Evolutionary conservation across 768 basidiomycete genomes (phyloP).

Genomic region (Russula sp.): DNA sequence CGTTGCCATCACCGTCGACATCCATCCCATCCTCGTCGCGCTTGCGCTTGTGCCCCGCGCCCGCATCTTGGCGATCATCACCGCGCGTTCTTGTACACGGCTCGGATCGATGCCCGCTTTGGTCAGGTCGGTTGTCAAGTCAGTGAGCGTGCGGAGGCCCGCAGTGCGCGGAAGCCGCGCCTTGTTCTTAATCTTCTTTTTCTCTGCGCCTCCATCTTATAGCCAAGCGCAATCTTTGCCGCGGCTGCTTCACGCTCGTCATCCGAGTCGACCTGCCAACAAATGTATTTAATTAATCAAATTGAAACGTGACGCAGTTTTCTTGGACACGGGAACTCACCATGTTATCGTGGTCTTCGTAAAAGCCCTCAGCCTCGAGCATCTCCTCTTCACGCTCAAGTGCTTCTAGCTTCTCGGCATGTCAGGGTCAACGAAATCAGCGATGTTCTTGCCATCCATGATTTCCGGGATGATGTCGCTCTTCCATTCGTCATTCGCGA

Average conservation of each 20-base stretch:
- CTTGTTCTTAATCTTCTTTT: conserved; percentile 86
- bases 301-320: not conserved
- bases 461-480: conserved; percentile 97
- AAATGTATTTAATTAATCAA: not conserved
- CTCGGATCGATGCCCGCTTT: conserved; percentile 88
- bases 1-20: conserved; percentile 37
- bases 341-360: conserved; percentile 85
- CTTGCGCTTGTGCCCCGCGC: conserved; percentile 68
- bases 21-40: conserved; percentile 44
- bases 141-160: conserved; percentile 60
- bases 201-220: conserved; percentile 76
- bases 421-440: conserved; percentile 98
- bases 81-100: conserved; percentile 84
- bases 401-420: conserved; percentile 93
- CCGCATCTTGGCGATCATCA: conserved; percentile 71
- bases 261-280: conserved; percentile 50
- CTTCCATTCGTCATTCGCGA: conserved; percentile 92
- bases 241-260: conserved; percentile 74
- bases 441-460: conserved; percentile 97
- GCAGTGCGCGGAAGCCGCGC: conserved; percentile 75
- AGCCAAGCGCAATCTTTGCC: conserved; percentile 53
- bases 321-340: conserved; percentile 42
- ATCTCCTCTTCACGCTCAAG: conserved; percentile 95
- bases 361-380: conserved; percentile 93
- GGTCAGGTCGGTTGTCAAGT: conserved; percentile 79